Evolutionary conservation across 164 flowering plant genomes (phyloP), one percentile per base, ranked within the genome.

Genomic region (Aristolochia fimbriata): DNA sequence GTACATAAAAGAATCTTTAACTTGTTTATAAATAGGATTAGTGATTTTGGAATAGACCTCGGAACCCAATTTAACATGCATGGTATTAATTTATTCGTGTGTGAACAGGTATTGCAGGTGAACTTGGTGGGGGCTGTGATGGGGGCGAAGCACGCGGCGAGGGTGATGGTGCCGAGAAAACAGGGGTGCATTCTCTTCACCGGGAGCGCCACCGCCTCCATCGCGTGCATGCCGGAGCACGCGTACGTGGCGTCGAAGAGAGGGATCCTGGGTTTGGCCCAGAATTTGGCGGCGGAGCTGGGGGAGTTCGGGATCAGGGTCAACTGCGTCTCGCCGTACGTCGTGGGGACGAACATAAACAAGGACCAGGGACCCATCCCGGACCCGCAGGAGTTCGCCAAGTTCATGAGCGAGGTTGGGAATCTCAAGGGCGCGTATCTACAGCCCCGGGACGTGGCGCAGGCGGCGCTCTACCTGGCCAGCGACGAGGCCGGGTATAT

Each of bases 311-410:
- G 96, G 47, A 82, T 93, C 41, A 76, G 94, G 0, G 98, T 87
- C 31, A 93, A 90, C 62, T 87, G 97, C 51, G 96, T 90, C 50
- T 90, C 96, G 8, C 98, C 97, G 11, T 93, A 87, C 58, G 93
- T 79, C 1, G 87, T 87, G 31, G 62, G 75, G 21, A 66, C 69
- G 83, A 83, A 68, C 62, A 85, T 76, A 87, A 84, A 0, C 88
- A 79, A 65, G 85, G 81, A n/a, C 85, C 81, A 76, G 68, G 82
- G 61, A 80, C 78, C 0, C 87, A 81, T 59, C 81, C 78, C 59
- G 9, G 81, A 75, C 0, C 14, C 60, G 70, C 69, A 19, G 2
- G 84, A 82, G 30, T 82, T 84, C 51, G 80, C 78, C 2, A 62
- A 63, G 0, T 84, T 86, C 48, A 63, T 61, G 0, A 78, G 58